phyloP scores from a whole-genome alignment of 208 protist species.

The Trypanosoma melophagium region DNA sequence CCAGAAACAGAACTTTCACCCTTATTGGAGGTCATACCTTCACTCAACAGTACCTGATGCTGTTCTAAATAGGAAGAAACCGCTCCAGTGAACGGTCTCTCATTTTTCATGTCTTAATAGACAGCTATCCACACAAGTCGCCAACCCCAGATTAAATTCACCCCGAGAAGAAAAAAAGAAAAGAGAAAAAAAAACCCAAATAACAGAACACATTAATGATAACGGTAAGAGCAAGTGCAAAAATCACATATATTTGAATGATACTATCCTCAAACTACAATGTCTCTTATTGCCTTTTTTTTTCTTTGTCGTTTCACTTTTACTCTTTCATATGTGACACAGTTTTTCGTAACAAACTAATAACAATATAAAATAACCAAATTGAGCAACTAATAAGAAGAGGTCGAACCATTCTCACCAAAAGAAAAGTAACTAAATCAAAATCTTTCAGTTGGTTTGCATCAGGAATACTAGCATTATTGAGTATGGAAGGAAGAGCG shows the following conservation, averaged over 20 bases:
- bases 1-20: constrained; percentile 2
- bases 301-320: constrained; percentile 5
- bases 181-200: constrained; percentile 1
- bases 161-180: constrained; percentile 9
- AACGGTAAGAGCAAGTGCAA: not conserved
- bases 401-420: constrained; percentile 23
- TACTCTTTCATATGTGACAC: not conserved
- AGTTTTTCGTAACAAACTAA: not conserved
- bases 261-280: not conserved
- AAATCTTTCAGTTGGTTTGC: not conserved
- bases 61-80: constrained; percentile 16
- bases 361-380: constrained; percentile 19
- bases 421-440: constrained; percentile 6
- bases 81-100: not conserved
- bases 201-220: not conserved
- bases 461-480: not conserved
- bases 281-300: not conserved
- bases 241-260: constrained; percentile 1
- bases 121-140: not conserved
- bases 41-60: not conserved
- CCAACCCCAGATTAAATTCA: not conserved
- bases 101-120: constrained; percentile 14
- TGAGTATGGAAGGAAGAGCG: not conserved
- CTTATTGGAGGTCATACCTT: constrained; percentile 5
- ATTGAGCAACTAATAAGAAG: constrained; percentile 17